Percentiles rank a stretch among this genome's conserved stretches.
Evolutionary conservation across 495 filamentous ascomycete species (phyloP).

Genomic region (Cenococcum geophilum): DNA sequence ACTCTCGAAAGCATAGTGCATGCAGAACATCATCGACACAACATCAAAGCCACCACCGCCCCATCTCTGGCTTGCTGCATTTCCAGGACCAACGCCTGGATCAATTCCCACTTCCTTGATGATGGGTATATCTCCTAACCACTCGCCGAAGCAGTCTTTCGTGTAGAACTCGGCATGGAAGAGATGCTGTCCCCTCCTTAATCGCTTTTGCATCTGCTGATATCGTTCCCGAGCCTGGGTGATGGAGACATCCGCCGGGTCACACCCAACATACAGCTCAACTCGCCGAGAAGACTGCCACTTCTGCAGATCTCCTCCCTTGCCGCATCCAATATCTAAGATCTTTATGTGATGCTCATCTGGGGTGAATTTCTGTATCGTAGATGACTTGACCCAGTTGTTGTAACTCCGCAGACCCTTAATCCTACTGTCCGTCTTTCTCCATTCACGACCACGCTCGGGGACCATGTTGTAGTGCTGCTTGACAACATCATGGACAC

Average conservation of each 20-base stretch:
- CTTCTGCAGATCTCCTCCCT: constrained; percentile 90
- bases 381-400: constrained; percentile 95
- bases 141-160: constrained; percentile 84
- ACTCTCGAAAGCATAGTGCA: constrained; percentile 96
- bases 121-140: constrained; percentile 68
- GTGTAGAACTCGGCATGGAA: constrained; percentile 82
- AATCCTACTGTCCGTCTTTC: constrained; percentile 85
- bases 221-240: constrained; percentile 84
- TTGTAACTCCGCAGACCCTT: constrained; percentile 92
- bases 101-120: constrained; percentile 83
- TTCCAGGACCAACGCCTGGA: constrained; percentile 54
- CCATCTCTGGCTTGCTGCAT: constrained; percentile 50
- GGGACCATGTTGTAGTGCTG: constrained; percentile 97
- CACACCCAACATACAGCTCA: constrained; percentile 83
- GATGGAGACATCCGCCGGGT: constrained; percentile 86
- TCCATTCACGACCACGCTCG: constrained; percentile 87
- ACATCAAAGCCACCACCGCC: constrained; percentile 83
- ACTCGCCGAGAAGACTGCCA: constrained; percentile 88
- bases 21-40: constrained; percentile 97
- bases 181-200: constrained; percentile 46
- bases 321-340: constrained; percentile 91
- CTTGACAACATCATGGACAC: constrained; percentile 76
- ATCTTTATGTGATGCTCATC: constrained; percentile 71
- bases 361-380: constrained; percentile 94
- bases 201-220: constrained; percentile 56